phyloP scores from a whole-genome alignment of 257 asterid species.

The Fraxinus excelsior region DNA sequence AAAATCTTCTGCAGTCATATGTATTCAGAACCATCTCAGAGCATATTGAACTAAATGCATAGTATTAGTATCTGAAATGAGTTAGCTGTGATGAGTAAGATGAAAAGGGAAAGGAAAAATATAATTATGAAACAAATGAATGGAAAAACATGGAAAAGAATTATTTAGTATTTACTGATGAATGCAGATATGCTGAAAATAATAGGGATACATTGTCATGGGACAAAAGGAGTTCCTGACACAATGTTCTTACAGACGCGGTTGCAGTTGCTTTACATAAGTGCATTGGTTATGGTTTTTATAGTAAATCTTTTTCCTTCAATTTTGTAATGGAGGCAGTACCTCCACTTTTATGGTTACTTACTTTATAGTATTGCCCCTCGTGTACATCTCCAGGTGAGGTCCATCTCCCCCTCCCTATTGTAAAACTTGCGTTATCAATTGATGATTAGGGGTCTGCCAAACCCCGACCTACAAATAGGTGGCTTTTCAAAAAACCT shows the following conservation, averaged over 20 bases:
- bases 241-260: background rate
- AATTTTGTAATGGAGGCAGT: too few relatives aligned
- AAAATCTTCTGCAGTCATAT: constrained; percentile 3
- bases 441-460: background rate
- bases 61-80: background rate
- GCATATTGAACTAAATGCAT: background rate
- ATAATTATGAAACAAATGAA: background rate
- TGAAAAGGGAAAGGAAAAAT: background rate
- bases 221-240: background rate
- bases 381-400: background rate
- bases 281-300: background rate
- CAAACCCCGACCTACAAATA: background rate
- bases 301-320: background rate
- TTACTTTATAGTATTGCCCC: background rate
- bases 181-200: background rate
- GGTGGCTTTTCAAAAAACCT: background rate
- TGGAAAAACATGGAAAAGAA: too few relatives aligned
- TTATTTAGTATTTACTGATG: background rate
- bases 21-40: background rate
- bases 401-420: background rate
- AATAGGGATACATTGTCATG: background rate
- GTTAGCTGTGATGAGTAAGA: background rate
- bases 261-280: background rate
- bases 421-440: background rate
- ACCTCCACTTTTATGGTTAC: background rate